These are phyloP conservation scores for Capronia epimyces DNA, from an alignment of 2,329 filamentous ascomycete species.

Conservation along the genomic window DNA sequence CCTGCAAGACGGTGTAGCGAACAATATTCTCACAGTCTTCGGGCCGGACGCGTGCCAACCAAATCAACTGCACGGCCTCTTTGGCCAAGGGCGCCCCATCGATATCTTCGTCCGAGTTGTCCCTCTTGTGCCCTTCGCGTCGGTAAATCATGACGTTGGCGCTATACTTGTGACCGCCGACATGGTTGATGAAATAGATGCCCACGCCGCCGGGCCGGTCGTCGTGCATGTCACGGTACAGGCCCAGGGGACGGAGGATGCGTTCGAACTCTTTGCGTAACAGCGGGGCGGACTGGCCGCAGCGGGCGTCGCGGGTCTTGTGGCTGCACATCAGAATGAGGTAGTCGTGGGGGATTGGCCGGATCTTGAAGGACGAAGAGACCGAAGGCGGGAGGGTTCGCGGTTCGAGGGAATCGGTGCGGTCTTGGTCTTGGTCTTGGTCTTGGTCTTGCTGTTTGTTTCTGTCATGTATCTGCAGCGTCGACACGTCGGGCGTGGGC, in stretches of 20 bases:
- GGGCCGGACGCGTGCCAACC: slow-evolving; percentile 77
- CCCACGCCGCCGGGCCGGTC: slow-evolving; percentile 85
- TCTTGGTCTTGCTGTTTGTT: slow-evolving; percentile 2
- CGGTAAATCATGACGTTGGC: slow-evolving; percentile 94
- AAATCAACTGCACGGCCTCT: slow-evolving; percentile 82
- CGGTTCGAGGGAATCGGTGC: slow-evolving; percentile 7
- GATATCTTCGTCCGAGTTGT: slow-evolving; percentile 32
- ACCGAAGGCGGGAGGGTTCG: slow-evolving; percentile 7
- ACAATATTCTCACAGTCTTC: slow-evolving; percentile 93
- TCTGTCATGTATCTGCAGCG: slow-evolving; percentile 8
- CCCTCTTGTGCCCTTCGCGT: slow-evolving; percentile 44
- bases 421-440: neutral
- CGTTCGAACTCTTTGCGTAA: slow-evolving; percentile 84
- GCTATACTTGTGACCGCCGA: slow-evolving; percentile 92
- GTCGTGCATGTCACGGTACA: slow-evolving; percentile 84
- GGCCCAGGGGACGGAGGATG: slow-evolving; percentile 73
- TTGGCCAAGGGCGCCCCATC: slow-evolving; percentile 15
- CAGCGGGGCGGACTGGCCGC: slow-evolving; percentile 85
- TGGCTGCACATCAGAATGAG: slow-evolving; percentile 87
- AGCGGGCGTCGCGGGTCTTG: slow-evolving; percentile 79
- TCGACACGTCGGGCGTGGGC: slow-evolving; percentile 5
- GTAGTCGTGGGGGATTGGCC: slow-evolving; percentile 69
- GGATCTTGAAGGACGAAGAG: slow-evolving; percentile 30
- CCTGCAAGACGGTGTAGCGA: slow-evolving; percentile 80
- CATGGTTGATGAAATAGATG: slow-evolving; percentile 83